Base-by-base conservation (phyloP, 2,329 filamentous ascomycete genomes). In the Paracoccidioides lutzii region DNA sequence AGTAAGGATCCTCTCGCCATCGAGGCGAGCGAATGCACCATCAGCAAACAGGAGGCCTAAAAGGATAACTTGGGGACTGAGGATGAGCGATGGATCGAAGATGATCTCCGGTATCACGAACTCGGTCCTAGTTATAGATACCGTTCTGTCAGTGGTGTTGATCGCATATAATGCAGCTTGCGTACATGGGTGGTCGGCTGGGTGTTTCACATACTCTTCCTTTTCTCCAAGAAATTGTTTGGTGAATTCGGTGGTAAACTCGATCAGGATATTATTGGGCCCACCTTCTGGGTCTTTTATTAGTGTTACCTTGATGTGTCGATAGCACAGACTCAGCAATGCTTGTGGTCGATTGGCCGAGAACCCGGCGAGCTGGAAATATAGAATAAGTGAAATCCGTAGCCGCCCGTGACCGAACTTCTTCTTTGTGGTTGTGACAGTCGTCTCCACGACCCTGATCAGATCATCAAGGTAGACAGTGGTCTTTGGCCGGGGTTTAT, bases 151-250 rank as follows among this genome's bases (percentile, higher is more conserved):
- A 40, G 38, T 40, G n/a, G n/a, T n/a, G n/a, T n/a, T n/a, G n/a
- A n/a, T n/a, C n/a, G n/a, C n/a, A n/a, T n/a, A n/a, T n/a, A n/a
- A n/a, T 14, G 14, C 38, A 14, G 38, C 14, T 40, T 14, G 38
- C 38, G 38, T 3, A 40, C 38, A 14, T 4, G 38, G 9, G 9
- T 8, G 38, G 14, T 8, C 38, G 38, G 38, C 9, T 14, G 38
- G 9, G 38, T 53, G n/a, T n/a, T n/a, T 35, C 37, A 48, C 52
- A 37, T 55, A 50, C 53, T 49, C 33, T 10, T 49, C 44, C 32
- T 54, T 55, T 28, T 49, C 30, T 43, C 54, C 54, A 44, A 56
- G 54, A 22, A 52, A 52, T 32, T 5, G 33, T 40, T 56, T 52
- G 4, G 54, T 22, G 30, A 56, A 56, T 32, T 52, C 40, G 28